Percentiles rank a stretch among this genome's conserved stretches.
These are phyloP conservation scores for Carallia brachiata DNA, from an alignment of 345 rosid genomes.

Conservation along the genomic window DNA sequence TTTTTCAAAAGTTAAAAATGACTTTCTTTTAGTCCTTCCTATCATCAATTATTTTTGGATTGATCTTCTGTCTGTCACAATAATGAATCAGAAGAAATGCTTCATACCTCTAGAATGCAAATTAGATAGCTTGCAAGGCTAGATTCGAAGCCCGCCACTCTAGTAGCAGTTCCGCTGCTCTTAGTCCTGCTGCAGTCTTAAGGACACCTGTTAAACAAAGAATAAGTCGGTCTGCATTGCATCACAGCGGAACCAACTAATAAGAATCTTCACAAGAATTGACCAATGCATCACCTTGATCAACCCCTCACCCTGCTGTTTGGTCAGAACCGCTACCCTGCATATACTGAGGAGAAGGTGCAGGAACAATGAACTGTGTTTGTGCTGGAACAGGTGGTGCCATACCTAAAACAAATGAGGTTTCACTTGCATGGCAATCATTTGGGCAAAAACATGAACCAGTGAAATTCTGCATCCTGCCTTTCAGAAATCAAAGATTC, in stretches of 20 bases:
- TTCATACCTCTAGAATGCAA: conserved; percentile 81
- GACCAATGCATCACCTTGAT: conserved; percentile 29
- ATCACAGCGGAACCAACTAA: background rate
- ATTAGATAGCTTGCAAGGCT: conserved; percentile 69
- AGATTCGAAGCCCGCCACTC: conserved; percentile 81
- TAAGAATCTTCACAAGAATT: no score
- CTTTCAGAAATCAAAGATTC: background rate
- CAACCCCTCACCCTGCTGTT: conserved; percentile 70
- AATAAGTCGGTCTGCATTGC: conserved; percentile 2
- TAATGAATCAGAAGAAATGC: background rate
- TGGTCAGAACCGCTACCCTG: conserved; percentile 87
- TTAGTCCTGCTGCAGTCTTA: conserved; percentile 73
- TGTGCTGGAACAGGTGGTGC: conserved; percentile 56
- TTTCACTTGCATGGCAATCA: background rate
- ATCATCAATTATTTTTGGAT: no score
- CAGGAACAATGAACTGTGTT: conserved; percentile 64
- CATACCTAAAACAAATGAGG: conserved; percentile 36
- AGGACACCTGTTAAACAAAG: conserved; percentile 50
- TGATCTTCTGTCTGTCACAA: no score
- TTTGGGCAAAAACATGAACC: background rate
- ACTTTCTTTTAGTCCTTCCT: no score
- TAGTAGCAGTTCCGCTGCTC: conserved; percentile 75
- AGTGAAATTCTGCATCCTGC: background rate
- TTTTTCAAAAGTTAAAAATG: no score
- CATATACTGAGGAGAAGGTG: conserved; percentile 65